These are phyloP conservation scores for Cucurbita ficifolia DNA, from an alignment of 306 rosid species.

Conservation along the genomic window DNA sequence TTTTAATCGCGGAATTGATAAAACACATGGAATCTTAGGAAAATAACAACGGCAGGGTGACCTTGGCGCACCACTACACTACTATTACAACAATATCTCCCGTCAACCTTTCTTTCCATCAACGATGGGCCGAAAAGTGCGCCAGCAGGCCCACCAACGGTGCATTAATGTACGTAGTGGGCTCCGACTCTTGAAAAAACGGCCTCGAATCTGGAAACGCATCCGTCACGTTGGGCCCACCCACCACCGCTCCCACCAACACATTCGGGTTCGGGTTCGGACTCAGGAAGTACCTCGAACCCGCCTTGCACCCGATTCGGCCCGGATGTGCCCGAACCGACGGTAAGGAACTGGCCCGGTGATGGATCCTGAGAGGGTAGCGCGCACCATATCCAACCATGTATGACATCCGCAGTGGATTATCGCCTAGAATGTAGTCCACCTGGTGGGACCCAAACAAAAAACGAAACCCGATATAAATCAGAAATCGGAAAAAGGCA, in stretches of 20 bases:
- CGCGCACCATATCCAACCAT: conserved; percentile 90
- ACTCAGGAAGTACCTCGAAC: conserved; percentile 47
- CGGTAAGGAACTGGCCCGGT: conserved; percentile 75
- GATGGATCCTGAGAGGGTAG: conserved; percentile 88
- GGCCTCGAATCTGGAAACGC: conserved; percentile 87
- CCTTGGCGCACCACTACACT: conserved; percentile 7
- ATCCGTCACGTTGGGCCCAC: conserved; percentile 75
- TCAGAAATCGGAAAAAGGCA: background rate
- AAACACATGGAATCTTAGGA: background rate
- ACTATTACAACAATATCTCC: background rate
- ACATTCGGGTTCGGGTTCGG: conserved; percentile 70
- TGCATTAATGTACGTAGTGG: conserved; percentile 82
- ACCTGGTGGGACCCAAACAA: conserved; percentile 38
- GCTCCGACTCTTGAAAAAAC: conserved; percentile 74
- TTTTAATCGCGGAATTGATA: background rate
- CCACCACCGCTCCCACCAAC: conserved; percentile 74
- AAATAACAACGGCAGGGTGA: conserved; percentile 7
- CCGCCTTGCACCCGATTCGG: conserved; percentile 70
- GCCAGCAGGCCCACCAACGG: conserved; percentile 84
- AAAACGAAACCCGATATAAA: background rate
- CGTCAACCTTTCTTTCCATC: background rate
- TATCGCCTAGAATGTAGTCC: conserved; percentile 87
- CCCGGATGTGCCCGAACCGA: conserved; percentile 58
- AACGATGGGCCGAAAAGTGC: conserved; percentile 66
- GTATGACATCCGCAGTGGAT: conserved; percentile 82